A percentile compares a stretch with the other conserved stretches of the same genome.
Conservation (phyloP, 257 asterid species). For the Nicotiana undulata region DNA sequence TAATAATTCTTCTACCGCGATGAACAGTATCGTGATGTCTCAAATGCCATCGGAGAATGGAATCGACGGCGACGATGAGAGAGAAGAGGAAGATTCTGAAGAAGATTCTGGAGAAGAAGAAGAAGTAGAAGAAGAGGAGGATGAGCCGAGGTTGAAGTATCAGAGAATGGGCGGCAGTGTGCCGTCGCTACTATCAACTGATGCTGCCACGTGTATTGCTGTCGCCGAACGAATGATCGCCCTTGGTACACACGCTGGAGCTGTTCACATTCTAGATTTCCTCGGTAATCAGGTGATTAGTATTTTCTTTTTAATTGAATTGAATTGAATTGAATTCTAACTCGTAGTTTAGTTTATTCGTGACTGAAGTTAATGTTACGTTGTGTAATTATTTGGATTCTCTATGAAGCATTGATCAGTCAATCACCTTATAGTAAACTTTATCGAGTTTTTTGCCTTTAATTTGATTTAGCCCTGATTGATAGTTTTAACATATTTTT, state of each 20-base stretch:
- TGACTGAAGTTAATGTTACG: background rate
- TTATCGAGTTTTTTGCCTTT: background rate
- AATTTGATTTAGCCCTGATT: background rate
- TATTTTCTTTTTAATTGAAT: background rate
- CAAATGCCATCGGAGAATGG: slow-evolving; percentile 73
- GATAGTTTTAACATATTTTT: background rate
- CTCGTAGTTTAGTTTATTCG: background rate
- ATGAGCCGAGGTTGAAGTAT: slow-evolving; percentile 94
- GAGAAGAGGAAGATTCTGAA: slow-evolving; percentile 44
- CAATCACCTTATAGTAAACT: background rate
- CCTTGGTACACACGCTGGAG: slow-evolving; percentile 80
- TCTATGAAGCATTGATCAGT: background rate
- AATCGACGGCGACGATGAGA: slow-evolving; percentile 91
- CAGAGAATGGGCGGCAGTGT: slow-evolving; percentile 99
- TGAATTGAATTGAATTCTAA: background rate
- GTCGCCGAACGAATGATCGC: slow-evolving; percentile 97
- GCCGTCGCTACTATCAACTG: slow-evolving; percentile 68
- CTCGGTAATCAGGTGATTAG: slow-evolving; percentile 75
- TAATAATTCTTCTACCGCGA: background rate
- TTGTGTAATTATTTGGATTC: background rate
- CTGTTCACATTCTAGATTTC: slow-evolving; percentile 90
- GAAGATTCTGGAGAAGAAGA: slow-evolving; percentile 46
- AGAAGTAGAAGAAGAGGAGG: slow-evolving; percentile 45
- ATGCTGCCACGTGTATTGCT: slow-evolving; percentile 87
- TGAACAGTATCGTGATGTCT: slow-evolving; percentile 39